phyloP scores from a whole-genome alignment of 306 rosid genomes.

The Quercus alba region DNA sequence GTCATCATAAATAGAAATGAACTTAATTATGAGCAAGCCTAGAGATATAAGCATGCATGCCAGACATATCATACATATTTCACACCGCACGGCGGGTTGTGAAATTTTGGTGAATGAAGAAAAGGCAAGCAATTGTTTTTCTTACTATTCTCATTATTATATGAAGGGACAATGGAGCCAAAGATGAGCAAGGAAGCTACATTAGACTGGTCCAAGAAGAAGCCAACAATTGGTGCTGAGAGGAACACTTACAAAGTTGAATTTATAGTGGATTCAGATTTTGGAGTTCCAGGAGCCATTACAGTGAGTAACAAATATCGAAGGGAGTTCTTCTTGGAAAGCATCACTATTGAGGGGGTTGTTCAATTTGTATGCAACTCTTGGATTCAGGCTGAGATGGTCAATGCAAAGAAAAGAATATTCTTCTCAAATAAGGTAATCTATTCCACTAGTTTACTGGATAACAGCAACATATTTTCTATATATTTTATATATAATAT shows the following conservation, averaged over 20 bases:
- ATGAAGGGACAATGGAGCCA: slow-evolving; percentile 30
- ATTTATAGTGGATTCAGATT: slow-evolving; percentile 40
- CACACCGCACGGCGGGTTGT: background rate
- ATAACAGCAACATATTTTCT: too few relatives aligned
- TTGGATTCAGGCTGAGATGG: slow-evolving; percentile 37
- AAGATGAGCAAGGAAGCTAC: slow-evolving; percentile 35
- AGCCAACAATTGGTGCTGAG: background rate
- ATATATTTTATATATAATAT: too few relatives aligned
- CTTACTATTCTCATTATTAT: background rate
- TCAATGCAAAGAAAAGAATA: slow-evolving; percentile 13
- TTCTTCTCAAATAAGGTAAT: slow-evolving; percentile 45
- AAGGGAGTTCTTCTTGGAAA: slow-evolving; percentile 37
- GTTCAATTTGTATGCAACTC: slow-evolving; percentile 42
- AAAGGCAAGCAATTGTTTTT: background rate
- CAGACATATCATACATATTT: too few relatives aligned
- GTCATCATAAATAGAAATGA: too few relatives aligned
- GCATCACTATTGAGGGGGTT: slow-evolving; percentile 17
- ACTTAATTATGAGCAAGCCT: too few relatives aligned
- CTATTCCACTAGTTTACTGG: background rate
- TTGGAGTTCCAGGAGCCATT: slow-evolving; percentile 48
- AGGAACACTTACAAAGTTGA: slow-evolving; percentile 15
- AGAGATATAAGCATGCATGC: too few relatives aligned
- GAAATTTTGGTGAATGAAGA: background rate
- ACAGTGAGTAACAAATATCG: slow-evolving; percentile 18
- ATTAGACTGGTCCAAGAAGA: slow-evolving; percentile 22